Evolutionary conservation across 2,329 filamentous ascomycete species (phyloP).

Genomic region (Alternaria brassicicola): DNA sequence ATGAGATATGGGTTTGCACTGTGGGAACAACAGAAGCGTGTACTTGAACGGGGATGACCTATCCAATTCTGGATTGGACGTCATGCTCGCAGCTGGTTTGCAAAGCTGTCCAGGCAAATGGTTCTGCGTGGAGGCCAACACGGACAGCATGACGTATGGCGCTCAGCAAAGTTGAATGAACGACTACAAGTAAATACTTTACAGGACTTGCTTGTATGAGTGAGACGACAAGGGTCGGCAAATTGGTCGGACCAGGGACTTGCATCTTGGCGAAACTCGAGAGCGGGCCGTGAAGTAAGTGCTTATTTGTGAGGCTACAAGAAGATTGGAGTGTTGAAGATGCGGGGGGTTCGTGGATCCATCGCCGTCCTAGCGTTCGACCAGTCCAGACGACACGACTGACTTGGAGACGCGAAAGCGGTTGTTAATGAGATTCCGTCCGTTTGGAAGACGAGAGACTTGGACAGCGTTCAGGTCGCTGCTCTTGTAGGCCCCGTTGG

Average conservation of each 20-base stretch:
- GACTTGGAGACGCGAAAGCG: no score
- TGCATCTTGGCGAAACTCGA: not conserved
- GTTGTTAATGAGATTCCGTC: no score
- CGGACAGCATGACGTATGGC: not conserved
- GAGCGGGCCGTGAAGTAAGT: not conserved
- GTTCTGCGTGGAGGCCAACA: not conserved
- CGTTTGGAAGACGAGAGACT: no score
- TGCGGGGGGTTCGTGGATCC: no score
- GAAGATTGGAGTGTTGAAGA: not conserved
- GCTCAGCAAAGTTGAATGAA: not conserved
- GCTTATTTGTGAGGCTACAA: not conserved
- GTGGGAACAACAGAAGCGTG: accelerated
- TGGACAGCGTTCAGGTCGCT: no score
- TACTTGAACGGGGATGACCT: not conserved
- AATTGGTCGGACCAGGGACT: not conserved
- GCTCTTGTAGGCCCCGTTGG: no score
- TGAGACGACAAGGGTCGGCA: not conserved
- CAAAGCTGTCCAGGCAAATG: not conserved
- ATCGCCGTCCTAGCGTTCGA: no score
- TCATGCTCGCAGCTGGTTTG: not conserved
- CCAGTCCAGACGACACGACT: no score
- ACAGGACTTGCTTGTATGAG: not conserved
- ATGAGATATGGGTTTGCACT: not conserved
- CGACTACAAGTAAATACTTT: not conserved
- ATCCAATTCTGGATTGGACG: not conserved